Conservation (phyloP, 331 rosid genomes). For the Acacia concinna region DNA sequence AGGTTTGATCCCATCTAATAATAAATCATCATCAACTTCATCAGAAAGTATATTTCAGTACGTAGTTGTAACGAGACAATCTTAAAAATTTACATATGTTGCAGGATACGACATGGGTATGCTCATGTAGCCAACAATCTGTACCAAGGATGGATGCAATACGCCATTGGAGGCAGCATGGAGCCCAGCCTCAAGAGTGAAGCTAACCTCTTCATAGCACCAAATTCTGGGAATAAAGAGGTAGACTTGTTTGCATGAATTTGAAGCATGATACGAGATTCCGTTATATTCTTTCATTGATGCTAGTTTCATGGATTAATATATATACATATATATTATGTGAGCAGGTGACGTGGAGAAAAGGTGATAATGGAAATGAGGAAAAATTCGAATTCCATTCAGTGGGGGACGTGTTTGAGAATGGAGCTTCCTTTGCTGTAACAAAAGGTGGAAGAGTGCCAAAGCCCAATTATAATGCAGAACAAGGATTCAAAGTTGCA, state of each 20-base stretch:
- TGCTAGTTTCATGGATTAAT: not conserved
- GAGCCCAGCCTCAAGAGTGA: conserved; percentile 37
- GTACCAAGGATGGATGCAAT: conserved; percentile 36
- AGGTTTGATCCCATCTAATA: conserved; percentile 10
- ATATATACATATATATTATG: not conserved
- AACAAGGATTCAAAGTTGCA: conserved; percentile 44
- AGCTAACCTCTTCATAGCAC: conserved; percentile 41
- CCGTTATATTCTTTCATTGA: not conserved
- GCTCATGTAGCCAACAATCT: conserved; percentile 42
- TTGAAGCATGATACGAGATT: not conserved
- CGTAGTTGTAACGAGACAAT: not conserved
- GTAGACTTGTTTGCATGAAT: not conserved
- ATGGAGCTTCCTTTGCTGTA: conserved; percentile 29
- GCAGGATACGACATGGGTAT: conserved; percentile 37
- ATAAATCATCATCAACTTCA: not conserved
- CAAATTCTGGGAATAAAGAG: conserved; percentile 14
- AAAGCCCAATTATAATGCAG: conserved; percentile 38
- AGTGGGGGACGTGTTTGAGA: conserved; percentile 30
- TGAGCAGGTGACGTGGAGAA: conserved; percentile 38
- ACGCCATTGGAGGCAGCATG: conserved; percentile 41
- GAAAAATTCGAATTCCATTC: conserved; percentile 23
- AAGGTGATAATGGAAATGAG: not conserved
- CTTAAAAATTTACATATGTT: not conserved
- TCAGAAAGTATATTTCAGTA: not conserved
- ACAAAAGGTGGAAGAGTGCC: conserved; percentile 29